Evolutionary conservation across 495 filamentous ascomycete genomes (phyloP), one percentile per base, ranked within the genome.

Genomic region (Aspergillus nanangensis): DNA sequence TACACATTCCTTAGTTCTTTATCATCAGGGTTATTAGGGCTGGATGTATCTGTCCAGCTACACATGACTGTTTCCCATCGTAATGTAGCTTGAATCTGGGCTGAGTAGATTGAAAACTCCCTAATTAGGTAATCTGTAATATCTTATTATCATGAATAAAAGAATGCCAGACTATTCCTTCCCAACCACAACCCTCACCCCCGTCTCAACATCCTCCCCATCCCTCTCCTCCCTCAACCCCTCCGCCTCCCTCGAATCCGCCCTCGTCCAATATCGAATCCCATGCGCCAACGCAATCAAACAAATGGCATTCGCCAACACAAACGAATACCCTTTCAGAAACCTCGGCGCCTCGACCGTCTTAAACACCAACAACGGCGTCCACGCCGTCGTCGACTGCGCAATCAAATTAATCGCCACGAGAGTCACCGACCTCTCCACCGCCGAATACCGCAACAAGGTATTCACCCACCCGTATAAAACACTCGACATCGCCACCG

Each of bases 361-460:
- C 51, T 67, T 71, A 18, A 69, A 70, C 5, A 69, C 70, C 9
- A 67, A 29, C 22, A 67, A 49, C 14, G 59, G 64, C 7, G 60
- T 63, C 64, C 64, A 67, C 7, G 52, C 58, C 2, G 61, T 65
- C 3, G 75, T 69, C 1, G 74, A 74, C 56, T 80, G 77, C 7
- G 69, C 69, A 44, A 75, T 48, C 3, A 68, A 68, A 47, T 78
- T 82, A 60, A 78, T 72, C 18, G 67, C 57, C 11, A 72, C 66
- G 18, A 78, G 63, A 2, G 79, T 74, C 13, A 82, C 45, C 2
- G 78, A 72, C n/a, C 80, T 58, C 53, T 82, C 77, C 50, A 78
- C 72, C 18, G 74, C 72, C 66, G 80, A 55, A 71, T 75, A 52
- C 66, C 78, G 53, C 3, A 69, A 41, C 21, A 63, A 57, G 21